Conservation (phyloP, 805 yeast species). For the Saccharomycopsis sp. region DNA sequence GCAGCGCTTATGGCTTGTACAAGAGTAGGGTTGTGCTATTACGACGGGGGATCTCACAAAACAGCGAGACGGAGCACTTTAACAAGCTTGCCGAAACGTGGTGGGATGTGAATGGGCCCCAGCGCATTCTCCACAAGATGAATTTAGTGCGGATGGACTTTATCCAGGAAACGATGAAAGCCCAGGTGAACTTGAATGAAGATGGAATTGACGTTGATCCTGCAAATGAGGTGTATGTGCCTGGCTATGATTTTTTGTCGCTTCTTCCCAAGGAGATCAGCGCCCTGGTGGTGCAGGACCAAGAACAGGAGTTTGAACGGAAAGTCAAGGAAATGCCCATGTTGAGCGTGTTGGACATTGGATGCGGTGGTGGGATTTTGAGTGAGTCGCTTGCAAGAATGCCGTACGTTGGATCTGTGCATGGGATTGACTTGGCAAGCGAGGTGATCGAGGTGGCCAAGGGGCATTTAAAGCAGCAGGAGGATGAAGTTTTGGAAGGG, state of each 20-base stretch:
- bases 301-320: conserved; percentile 35
- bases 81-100: conserved; percentile 84
- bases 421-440: conserved; percentile 77
- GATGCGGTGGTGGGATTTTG: conserved; percentile 97
- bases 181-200: conserved; percentile 37
- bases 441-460: conserved; percentile 79
- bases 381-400: conserved; percentile 81
- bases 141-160: conserved; percentile 84
- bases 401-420: conserved; percentile 50
- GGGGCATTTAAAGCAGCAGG: conserved; percentile 39
- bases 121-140: conserved; percentile 90
- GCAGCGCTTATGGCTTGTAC: too few species aligned
- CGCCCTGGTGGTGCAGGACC: conserved; percentile 39
- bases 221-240: conserved; percentile 53
- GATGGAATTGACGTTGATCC: conserved; percentile 24
- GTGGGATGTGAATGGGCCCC: conserved; percentile 97
- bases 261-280: conserved; percentile 54
- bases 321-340: conserved; percentile 26
- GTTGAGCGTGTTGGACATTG: conserved; percentile 68
- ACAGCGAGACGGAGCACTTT: conserved; percentile 65
- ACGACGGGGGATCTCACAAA: too few species aligned
- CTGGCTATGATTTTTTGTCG: conserved; percentile 66
- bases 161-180: conserved; percentile 51
- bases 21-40: too few species aligned
- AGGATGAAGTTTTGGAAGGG: conserved; percentile 53